Conservation (phyloP, 1,284 basidiomycete genomes). For the Marasmius tenuissimus region DNA sequence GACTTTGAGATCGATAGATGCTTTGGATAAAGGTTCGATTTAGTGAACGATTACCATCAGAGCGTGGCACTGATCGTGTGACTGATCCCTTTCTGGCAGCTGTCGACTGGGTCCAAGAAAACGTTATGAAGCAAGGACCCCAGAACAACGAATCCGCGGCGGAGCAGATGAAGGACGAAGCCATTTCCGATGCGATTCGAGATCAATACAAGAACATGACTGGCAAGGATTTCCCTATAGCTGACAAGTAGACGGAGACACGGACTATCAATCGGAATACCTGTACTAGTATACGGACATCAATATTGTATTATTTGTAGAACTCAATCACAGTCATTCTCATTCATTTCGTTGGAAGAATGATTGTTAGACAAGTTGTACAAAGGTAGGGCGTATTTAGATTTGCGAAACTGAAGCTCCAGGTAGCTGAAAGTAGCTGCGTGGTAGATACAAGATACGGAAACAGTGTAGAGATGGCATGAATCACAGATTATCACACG, state of each 20-base stretch:
- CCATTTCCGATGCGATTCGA: slow-evolving; percentile 35
- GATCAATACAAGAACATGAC: slow-evolving; percentile 21
- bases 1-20: slow-evolving; percentile 11
- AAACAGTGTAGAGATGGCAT: no score
- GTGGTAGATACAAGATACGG: no score
- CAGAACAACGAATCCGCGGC: slow-evolving; percentile 38
- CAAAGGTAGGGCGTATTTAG: no score
- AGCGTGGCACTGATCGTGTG: no score
- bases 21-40: slow-evolving; percentile 24
- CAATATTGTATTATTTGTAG: no score
- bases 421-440: no score
- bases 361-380: no score
- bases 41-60: background rate
- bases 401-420: no score
- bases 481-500: no score
- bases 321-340: no score
- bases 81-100: slow-evolving; percentile 18
- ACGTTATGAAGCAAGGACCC: slow-evolving; percentile 35
- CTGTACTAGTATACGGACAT: no score
- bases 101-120: slow-evolving; percentile 40
- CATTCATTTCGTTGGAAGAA: no score
- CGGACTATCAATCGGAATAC: background rate
- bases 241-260: slow-evolving; percentile 3
- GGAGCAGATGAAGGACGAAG: slow-evolving; percentile 40
- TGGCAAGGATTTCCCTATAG: slow-evolving; percentile 24